These are phyloP conservation scores for Astrephomene gubernaculifera DNA, from an alignment of 139 green algal genomes.

Conservation along the genomic window DNA sequence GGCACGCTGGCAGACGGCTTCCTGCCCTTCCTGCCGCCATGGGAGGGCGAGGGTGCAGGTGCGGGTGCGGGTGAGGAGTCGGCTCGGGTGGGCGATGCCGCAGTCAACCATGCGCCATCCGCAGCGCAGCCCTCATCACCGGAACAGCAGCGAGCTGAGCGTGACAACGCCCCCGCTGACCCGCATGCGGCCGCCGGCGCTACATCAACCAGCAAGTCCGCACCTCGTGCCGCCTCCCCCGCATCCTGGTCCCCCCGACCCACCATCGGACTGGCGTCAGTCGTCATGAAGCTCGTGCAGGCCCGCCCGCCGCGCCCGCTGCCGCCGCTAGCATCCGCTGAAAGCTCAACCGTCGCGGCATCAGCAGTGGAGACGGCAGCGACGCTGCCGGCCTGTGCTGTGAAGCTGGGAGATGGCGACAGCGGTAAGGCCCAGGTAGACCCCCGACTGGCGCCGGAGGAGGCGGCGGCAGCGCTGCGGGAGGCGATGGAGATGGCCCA, in stretches of 20 bases:
- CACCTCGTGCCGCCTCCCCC: too few species aligned
- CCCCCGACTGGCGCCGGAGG: slow-evolving; percentile 2
- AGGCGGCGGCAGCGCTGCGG: not conserved
- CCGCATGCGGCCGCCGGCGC: too few species aligned
- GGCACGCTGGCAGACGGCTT: slow-evolving; percentile 77
- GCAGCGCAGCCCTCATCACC: too few species aligned
- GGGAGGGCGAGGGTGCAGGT: too few species aligned
- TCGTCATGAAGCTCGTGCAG: slow-evolving; percentile 50
- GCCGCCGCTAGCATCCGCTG: slow-evolving; percentile 1
- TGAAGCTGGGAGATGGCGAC: slow-evolving; percentile 31
- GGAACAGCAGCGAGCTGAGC: too few species aligned
- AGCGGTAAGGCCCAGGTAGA: slow-evolving; percentile 30
- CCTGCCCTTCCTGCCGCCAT: slow-evolving; percentile 58
- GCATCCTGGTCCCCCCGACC: too few species aligned
- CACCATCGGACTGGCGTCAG: not conserved
- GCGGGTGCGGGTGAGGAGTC: too few species aligned
- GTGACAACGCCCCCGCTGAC: too few species aligned
- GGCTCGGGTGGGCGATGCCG: too few species aligned
- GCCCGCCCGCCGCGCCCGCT: slow-evolving; percentile 17
- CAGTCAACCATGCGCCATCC: too few species aligned
- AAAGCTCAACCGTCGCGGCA: not conserved
- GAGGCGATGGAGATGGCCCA: slow-evolving; percentile 4
- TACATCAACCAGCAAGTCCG: too few species aligned
- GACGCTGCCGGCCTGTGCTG: not conserved
- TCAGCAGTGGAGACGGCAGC: too few species aligned